These are phyloP conservation scores for Psilocybe cyanescens DNA, from an alignment of 768 basidiomycete genomes.

Conservation along the genomic window DNA sequence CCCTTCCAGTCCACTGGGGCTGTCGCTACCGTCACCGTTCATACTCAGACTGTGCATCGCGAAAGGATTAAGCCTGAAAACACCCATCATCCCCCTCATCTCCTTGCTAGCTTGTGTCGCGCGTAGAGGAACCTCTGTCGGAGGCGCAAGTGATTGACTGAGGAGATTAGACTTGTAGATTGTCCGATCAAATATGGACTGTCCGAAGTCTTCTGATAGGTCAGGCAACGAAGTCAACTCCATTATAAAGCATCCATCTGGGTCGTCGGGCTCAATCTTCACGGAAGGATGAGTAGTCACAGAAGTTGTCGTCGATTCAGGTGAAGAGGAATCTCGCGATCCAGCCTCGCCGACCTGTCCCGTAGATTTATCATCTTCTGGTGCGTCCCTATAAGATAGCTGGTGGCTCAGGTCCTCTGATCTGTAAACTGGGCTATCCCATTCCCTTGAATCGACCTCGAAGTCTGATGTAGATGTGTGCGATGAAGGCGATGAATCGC, in stretches of 20 bases:
- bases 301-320: constrained; percentile 18
- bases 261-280: constrained; percentile 44
- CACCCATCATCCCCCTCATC: constrained; percentile 81
- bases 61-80: constrained; percentile 79
- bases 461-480: constrained; percentile 21
- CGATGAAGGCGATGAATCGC: constrained; percentile 26
- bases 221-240: constrained; percentile 35
- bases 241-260: constrained; percentile 47
- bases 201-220: background rate
- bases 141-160: constrained; percentile 50
- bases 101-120: constrained; percentile 72
- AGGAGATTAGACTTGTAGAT: constrained; percentile 22
- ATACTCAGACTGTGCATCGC: constrained; percentile 55
- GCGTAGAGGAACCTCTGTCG: constrained; percentile 72
- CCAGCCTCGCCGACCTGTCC: constrained; percentile 4
- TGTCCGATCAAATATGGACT: constrained; percentile 13
- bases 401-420: constrained; percentile 4
- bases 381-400: background rate
- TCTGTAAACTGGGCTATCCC: constrained; percentile 15
- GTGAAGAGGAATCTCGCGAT: constrained; percentile 14
- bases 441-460: constrained; percentile 13
- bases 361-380: constrained; percentile 4
- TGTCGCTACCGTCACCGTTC: constrained; percentile 9
- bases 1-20: constrained; percentile 33
- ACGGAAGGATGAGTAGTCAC: constrained; percentile 26